Conservation (phyloP, 371 early-diverging fungal species). For the Saksenaea vasiformis region DNA sequence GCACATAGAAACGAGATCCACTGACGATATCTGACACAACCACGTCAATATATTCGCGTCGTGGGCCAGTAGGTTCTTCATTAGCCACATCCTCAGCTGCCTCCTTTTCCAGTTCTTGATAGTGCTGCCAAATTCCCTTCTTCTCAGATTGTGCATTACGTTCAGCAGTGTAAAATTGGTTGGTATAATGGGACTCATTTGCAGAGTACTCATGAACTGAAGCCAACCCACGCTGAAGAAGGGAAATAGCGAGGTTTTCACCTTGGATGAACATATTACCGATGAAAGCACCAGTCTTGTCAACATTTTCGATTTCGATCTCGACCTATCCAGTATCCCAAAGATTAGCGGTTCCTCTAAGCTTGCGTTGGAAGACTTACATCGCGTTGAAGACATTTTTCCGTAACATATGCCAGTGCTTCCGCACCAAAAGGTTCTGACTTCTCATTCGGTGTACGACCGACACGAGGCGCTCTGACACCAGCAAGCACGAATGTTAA, state of each 20-base stretch:
- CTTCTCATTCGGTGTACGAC: conserved; percentile 64
- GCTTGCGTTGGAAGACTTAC: conserved; percentile 31
- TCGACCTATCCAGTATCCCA: conserved; percentile 54
- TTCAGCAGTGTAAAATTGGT: conserved; percentile 79
- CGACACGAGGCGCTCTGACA: conserved; percentile 74
- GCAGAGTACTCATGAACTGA: conserved; percentile 84
- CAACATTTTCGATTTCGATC: conserved; percentile 81
- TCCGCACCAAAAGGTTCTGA: conserved; percentile 91
- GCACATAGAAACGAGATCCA: conserved; percentile 75
- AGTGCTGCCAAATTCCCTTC: conserved; percentile 56
- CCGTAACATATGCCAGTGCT: conserved; percentile 70
- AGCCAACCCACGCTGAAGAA: conserved; percentile 84
- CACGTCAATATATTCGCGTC: conserved; percentile 77
- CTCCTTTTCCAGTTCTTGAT: conserved; percentile 38
- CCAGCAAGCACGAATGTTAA: conserved; percentile 84
- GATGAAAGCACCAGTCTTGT: conserved; percentile 91
- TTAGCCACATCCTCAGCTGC: conserved; percentile 32
- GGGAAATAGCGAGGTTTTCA: conserved; percentile 63
- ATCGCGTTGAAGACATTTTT: conserved; percentile 84
- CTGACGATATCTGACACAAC: conserved; percentile 84
- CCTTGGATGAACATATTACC: conserved; percentile 77
- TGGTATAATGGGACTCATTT: conserved; percentile 72
- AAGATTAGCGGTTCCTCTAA: too few relatives aligned
- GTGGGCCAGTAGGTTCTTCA: conserved; percentile 36
- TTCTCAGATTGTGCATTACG: conserved; percentile 68